Base-by-base conservation (phyloP, 306 rosid genomes). In the Morella rubra region DNA sequence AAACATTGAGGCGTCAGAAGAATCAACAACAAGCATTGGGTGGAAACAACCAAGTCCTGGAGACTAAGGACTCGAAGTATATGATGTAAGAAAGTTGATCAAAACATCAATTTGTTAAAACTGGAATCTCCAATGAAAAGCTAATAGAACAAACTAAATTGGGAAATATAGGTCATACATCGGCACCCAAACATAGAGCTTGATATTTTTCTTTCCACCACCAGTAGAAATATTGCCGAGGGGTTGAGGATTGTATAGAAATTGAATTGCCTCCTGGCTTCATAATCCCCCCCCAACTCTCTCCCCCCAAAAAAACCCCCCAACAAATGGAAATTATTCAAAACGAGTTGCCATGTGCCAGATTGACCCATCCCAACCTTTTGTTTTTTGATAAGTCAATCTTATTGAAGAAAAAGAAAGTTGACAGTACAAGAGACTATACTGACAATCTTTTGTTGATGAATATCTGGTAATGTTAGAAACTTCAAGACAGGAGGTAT, bases 401-500 rank as follows among this genome's bases (percentile, higher is more conserved):
- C n/a, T n/a, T n/a, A n/a, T n/a, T n/a, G n/a, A n/a, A n/a, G n/a
- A n/a, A n/a, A n/a, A n/a, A n/a, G n/a, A n/a, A n/a, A n/a, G n/a
- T n/a, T n/a, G n/a, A n/a, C n/a, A n/a, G n/a, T n/a, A n/a, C n/a
- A n/a, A n/a, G n/a, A n/a, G n/a, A n/a, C n/a, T n/a, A n/a, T n/a
- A n/a, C n/a, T n/a, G n/a, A n/a, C n/a, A n/a, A n/a, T n/a, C n/a
- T n/a, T n/a, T n/a, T 41, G 22, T 41, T 47, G 7, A 64, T 6
- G 69, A 64, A 41, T 41, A 18, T 7, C 14, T 0, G 15, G 41
- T 32, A 37, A 65, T 42, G 18, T 7, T 65, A 41, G 6, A 65
- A 65, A 8, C 70, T 65, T 40, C 70, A 15, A 18, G 47, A 65
- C 70, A 41, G 37, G 66, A 65, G 41, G 12, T 18, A 65, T 65